Evolutionary conservation across 78 protist species (phyloP).

Genomic region (Emiliania huxleyi): DNA sequence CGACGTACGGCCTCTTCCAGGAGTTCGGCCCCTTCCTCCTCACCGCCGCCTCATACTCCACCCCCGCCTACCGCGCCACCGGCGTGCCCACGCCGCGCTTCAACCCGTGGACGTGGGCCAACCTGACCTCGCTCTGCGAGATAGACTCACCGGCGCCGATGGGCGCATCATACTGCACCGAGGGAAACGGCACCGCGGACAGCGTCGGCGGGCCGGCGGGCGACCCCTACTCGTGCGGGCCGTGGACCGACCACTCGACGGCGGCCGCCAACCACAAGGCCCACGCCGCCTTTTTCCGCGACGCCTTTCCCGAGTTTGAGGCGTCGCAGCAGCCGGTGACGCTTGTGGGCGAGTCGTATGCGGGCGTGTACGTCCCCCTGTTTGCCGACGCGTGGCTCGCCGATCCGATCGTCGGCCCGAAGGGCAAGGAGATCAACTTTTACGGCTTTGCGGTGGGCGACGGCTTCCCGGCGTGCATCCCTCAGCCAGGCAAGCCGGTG

Average conservation of each 20-base stretch:
- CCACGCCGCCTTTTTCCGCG: neutral
- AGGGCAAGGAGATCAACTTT: neutral
- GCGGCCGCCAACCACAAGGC: neutral
- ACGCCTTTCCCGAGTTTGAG: neutral
- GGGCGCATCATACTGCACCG: slow-evolving; percentile 4
- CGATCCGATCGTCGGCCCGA: neutral
- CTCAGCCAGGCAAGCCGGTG: neutral
- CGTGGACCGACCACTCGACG: neutral
- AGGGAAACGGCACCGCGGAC: neutral
- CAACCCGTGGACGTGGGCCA: neutral
- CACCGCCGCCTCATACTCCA: neutral
- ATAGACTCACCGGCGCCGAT: neutral
- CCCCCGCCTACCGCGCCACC: neutral
- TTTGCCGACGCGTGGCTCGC: neutral
- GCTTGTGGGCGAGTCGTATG: neutral
- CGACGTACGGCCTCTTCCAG: neutral
- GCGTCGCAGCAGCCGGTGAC: neutral
- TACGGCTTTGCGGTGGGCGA: neutral
- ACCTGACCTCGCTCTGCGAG: neutral
- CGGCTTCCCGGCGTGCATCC: neutral
- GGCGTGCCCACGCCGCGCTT: neutral
- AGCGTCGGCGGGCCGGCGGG: neutral
- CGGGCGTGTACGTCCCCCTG: neutral
- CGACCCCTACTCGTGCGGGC: neutral
- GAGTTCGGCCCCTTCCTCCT: neutral